These are phyloP conservation scores for Streptanthus diversifolius DNA, from an alignment of 345 rosid species.

Conservation along the genomic window DNA sequence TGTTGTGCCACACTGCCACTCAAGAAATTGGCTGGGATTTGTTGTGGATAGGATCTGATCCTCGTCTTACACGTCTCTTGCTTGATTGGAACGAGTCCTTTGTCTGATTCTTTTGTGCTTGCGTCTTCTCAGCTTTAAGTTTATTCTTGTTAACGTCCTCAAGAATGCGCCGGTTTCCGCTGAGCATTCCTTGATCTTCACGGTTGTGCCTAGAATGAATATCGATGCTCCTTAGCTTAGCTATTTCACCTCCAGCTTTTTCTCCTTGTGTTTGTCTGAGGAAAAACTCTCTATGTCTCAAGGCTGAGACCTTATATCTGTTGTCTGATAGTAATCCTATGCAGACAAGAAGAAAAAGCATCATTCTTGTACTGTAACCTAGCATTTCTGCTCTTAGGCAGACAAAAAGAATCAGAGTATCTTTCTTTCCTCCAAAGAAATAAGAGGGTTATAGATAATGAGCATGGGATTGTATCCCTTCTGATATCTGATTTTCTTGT, in stretches of 20 bases:
- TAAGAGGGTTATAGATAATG: conserved; percentile 33
- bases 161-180: conserved; percentile 38
- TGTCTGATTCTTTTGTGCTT: conserved; percentile 35
- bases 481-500: conserved; percentile 28
- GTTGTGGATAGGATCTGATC: conserved; percentile 92
- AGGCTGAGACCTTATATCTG: conserved; percentile 43
- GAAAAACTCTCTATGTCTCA: conserved; percentile 42
- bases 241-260: conserved; percentile 29
- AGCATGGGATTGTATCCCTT: conserved; percentile 39
- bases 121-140: conserved; percentile 36
- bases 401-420: conserved; percentile 44
- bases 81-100: conserved; percentile 57
- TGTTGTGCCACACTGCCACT: conserved; percentile 30
- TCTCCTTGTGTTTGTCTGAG: conserved; percentile 34
- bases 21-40: conserved; percentile 37
- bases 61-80: conserved; percentile 71
- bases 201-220: conserved; percentile 28
- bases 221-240: conserved; percentile 38
- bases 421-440: conserved; percentile 40
- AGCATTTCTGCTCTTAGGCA: conserved; percentile 39
- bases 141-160: conserved; percentile 34
- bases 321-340: conserved; percentile 48
- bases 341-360: conserved; percentile 53
- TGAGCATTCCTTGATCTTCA: conserved; percentile 28
- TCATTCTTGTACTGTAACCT: conserved; percentile 42